Evolutionary conservation across 306 rosid genomes (phyloP), one percentile per base, ranked within the genome.

Genomic region (Prosopis cineraria): DNA sequence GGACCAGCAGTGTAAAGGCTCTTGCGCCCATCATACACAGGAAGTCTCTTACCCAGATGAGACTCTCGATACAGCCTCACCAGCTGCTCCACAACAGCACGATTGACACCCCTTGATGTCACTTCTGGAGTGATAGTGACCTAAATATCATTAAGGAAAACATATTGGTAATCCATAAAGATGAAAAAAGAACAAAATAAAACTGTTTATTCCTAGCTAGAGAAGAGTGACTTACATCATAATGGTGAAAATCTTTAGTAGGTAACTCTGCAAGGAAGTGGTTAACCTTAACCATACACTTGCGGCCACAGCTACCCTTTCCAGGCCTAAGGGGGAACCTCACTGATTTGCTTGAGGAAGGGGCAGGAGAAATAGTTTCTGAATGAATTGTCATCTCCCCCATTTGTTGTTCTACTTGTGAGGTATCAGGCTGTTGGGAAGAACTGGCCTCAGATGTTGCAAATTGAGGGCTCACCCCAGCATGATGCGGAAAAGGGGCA

Each of bases 301-400:
- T 85, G 24, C 10, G 80, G 66, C 99, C 99, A 34, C 1, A 19
- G 79, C 78, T 87, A 48, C 99, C 99, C 87, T 85, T 96, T 17
- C 98, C 99, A 5, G 99, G 99, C 16, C 99, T 90, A 11, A 85
- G 90, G 13, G 99, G 99, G 80, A 96, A 96, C 84, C 96, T 91
- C 90, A 96, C 41, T 19, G 96, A 90, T 85, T 93, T 93, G 55
- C 98, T 96, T 0, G 97, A 82, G 1, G 88, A 80, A 0, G 91
- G 93, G 0, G 83, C 88, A 10, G 88, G 73, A 17, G 88, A 84
- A 68, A 84, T 70, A 37, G 85, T 52, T 50, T 83, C 97, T 24
- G 87, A 74, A 30, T 78, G 89, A 60, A 91, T 16, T 13, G 71
- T 30, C 60, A 88, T 40, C 71, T 85, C 80, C 63, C 44, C 86